A percentile compares a stretch with the other conserved stretches of the same genome.
Evolutionary conservation across 2,329 filamentous ascomycete species (phyloP).

Genomic region (Penicillium decumbens): DNA sequence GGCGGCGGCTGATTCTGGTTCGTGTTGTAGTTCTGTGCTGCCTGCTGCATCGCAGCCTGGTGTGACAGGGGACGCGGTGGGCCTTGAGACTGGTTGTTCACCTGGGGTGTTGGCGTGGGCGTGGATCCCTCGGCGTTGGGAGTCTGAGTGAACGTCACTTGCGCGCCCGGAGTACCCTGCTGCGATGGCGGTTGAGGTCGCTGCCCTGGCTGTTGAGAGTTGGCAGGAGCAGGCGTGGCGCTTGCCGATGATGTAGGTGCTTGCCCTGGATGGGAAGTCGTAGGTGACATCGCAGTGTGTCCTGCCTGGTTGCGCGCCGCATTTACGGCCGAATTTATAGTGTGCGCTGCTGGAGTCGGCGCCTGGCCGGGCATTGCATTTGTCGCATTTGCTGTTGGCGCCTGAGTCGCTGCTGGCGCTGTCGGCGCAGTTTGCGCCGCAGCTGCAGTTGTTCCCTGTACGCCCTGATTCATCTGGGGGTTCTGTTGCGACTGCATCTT

Average conservation of each 20-base stretch:
- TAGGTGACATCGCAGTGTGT: constrained; percentile 36
- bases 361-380: constrained; percentile 33
- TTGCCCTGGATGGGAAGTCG: constrained; percentile 33
- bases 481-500: constrained; percentile 34
- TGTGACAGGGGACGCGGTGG: constrained; percentile 44
- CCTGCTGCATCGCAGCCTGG: constrained; percentile 44
- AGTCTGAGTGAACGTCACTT: constrained; percentile 30
- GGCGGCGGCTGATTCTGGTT: constrained; percentile 24
- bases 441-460: constrained; percentile 16
- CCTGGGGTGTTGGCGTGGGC: constrained; percentile 30
- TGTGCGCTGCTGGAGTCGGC: constrained; percentile 41
- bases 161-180: constrained; percentile 28
- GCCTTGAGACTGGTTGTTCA: constrained; percentile 26
- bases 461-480: constrained; percentile 25
- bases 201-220: constrained; percentile 21
- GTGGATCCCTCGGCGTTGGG: constrained; percentile 32
- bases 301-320: constrained; percentile 41
- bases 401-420: constrained; percentile 15
- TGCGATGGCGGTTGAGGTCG: constrained; percentile 29
- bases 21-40: constrained; percentile 41
- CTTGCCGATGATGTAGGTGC: constrained; percentile 28
- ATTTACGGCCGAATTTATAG: constrained; percentile 47
- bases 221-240: constrained; percentile 23
- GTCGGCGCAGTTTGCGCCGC: constrained; percentile 17
- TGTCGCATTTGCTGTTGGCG: constrained; percentile 20